phyloP scores from a whole-genome alignment of 345 rosid species.

The Aquilaria sinensis region DNA sequence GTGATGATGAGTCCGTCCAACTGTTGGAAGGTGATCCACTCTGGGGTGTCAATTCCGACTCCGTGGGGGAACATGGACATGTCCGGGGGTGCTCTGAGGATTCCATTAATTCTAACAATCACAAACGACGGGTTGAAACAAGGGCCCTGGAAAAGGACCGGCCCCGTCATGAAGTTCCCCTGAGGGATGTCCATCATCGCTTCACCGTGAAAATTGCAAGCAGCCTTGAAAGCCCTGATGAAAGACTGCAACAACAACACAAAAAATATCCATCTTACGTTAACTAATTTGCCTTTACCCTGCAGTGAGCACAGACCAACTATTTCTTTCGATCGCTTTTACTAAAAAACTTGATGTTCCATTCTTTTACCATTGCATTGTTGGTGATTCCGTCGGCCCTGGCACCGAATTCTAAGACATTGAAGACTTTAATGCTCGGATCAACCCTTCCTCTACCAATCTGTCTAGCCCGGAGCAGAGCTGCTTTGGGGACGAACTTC shows the following conservation, averaged over 20 bases:
- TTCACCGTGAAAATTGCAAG: slow-evolving; percentile 14
- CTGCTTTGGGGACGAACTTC: neutral
- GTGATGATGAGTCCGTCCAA: slow-evolving; percentile 31
- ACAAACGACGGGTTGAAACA: slow-evolving; percentile 12
- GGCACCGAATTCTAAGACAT: slow-evolving; percentile 12
- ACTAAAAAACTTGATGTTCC: too few species aligned
- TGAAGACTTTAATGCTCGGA: slow-evolving; percentile 3
- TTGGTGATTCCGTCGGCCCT: slow-evolving; percentile 12
- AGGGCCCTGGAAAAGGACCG: slow-evolving; percentile 13
- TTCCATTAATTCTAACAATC: slow-evolving; percentile 5
- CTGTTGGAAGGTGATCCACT: slow-evolving; percentile 17
- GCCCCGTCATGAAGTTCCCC: slow-evolving; percentile 7
- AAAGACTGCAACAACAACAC: slow-evolving; percentile 7
- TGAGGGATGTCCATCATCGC: slow-evolving; percentile 14
- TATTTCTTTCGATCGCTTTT: too few species aligned
- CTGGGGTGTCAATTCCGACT: slow-evolving; percentile 8
- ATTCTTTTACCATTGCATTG: slow-evolving; percentile 3
- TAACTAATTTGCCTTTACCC: neutral
- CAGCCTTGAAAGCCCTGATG: slow-evolving; percentile 9
- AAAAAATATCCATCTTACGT: neutral
- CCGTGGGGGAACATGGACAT: slow-evolving; percentile 1
- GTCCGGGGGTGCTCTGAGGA: slow-evolving; percentile 2
- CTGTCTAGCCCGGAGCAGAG: slow-evolving; percentile 4
- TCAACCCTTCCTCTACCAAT: neutral
- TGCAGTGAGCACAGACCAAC: too few species aligned